These are phyloP conservation scores for Solidago caesia DNA, from an alignment of 129 eudicot genomes.

Conservation along the genomic window DNA sequence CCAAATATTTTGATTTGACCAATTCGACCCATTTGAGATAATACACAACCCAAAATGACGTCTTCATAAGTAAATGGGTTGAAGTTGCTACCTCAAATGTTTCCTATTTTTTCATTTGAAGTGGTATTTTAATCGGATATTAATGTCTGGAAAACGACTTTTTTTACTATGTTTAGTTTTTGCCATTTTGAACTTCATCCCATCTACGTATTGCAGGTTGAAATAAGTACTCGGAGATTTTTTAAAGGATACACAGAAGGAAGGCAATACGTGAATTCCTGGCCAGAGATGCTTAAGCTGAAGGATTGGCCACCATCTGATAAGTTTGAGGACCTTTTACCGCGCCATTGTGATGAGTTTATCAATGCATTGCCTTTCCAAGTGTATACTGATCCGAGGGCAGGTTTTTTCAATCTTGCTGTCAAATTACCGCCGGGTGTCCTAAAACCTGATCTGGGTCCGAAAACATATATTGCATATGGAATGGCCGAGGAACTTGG, in stretches of 20 bases:
- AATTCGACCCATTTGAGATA: background rate
- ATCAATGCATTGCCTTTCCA: slow-evolving; percentile 77
- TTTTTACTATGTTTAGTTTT: background rate
- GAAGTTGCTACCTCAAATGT: background rate
- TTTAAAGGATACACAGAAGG: slow-evolving; percentile 79
- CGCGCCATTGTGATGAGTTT: slow-evolving; percentile 93
- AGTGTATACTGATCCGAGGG: slow-evolving; percentile 79
- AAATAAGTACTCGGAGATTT: slow-evolving; percentile 62
- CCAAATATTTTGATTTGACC: background rate
- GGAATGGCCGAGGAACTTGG: slow-evolving; percentile 87
- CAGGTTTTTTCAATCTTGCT: slow-evolving; percentile 78
- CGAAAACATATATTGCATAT: slow-evolving; percentile 92
- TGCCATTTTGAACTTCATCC: background rate
- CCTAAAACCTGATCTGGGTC: slow-evolving; percentile 92
- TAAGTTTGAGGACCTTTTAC: slow-evolving; percentile 78
- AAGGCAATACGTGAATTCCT: slow-evolving; percentile 57
- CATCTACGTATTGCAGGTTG: slow-evolving; percentile 54
- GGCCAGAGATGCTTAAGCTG: slow-evolving; percentile 98
- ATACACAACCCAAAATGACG: background rate
- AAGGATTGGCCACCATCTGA: slow-evolving; percentile 98
- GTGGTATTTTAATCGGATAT: slow-evolving; percentile 8
- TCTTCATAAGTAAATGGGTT: background rate
- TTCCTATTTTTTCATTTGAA: background rate
- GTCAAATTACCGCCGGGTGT: slow-evolving; percentile 63
- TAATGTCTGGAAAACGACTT: background rate